Evolutionary conservation across 495 filamentous ascomycete genomes (phyloP).

Genomic region (Annulohypoxylon maeteangense): DNA sequence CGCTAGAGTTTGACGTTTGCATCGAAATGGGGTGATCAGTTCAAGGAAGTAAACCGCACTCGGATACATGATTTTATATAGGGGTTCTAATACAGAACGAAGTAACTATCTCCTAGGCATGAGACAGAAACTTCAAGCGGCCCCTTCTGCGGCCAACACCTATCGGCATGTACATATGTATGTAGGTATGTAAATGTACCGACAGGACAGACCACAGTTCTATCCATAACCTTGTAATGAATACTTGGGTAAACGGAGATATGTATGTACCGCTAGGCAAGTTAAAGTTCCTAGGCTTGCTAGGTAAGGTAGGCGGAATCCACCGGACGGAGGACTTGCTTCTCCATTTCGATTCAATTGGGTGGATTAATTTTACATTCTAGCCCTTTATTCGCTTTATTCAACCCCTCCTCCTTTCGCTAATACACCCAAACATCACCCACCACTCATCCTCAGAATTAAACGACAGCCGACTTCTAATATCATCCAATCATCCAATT

Average conservation of each 20-base stretch:
- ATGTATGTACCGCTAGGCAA: conserved; percentile 1
- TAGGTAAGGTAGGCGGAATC: conserved; percentile 1
- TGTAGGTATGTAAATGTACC: conserved; percentile 22
- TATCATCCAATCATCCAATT: conserved; percentile 10
- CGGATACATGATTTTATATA: neutral
- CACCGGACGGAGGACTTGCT: conserved; percentile 3
- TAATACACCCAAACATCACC: neutral
- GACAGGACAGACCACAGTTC: conserved; percentile 9
- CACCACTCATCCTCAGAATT: conserved; percentile 24
- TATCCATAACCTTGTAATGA: neutral
- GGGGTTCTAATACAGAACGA: neutral
- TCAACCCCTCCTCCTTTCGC: conserved; percentile 17
- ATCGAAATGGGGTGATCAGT: conserved; percentile 11
- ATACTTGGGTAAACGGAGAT: conserved; percentile 1
- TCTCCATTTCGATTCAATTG: conserved; percentile 2
- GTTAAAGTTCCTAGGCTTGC: neutral
- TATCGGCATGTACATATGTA: conserved; percentile 25
- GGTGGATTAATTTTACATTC: conserved; percentile 21
- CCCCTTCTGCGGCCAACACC: conserved; percentile 26
- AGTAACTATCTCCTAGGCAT: conserved; percentile 23
- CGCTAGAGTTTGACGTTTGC: conserved; percentile 11
- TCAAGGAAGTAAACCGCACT: neutral
- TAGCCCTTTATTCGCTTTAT: neutral
- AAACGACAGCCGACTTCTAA: conserved; percentile 17
- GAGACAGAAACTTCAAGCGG: conserved; percentile 31